Percentiles rank a stretch among this genome's conserved stretches.
These are phyloP conservation scores for Lactifluus piperatus DNA, from an alignment of 768 basidiomycete species.

Conservation along the genomic window DNA sequence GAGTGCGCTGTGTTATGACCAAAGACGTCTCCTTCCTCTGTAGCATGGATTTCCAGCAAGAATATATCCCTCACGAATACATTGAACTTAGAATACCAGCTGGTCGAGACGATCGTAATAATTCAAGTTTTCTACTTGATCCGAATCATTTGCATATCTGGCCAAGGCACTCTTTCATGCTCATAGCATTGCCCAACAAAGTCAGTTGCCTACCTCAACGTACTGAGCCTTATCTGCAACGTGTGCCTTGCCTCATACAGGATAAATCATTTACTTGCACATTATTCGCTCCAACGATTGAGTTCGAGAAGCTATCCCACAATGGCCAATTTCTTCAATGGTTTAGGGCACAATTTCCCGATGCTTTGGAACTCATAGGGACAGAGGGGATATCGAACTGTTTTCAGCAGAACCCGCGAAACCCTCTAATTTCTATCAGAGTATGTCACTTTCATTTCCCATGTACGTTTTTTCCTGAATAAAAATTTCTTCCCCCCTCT, in stretches of 20 bases:
- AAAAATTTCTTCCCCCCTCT: background rate
- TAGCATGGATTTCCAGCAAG: slow-evolving; percentile 93
- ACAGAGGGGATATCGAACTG: slow-evolving; percentile 66
- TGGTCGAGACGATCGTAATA: slow-evolving; percentile 49
- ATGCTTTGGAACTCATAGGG: slow-evolving; percentile 81
- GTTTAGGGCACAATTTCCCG: slow-evolving; percentile 81
- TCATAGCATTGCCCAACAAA: slow-evolving; percentile 96
- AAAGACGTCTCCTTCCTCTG: background rate
- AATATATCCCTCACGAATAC: slow-evolving; percentile 94
- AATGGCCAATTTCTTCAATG: slow-evolving; percentile 53
- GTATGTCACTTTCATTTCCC: slow-evolving; percentile 38
- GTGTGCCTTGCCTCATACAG: slow-evolving; percentile 27
- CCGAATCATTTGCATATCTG: slow-evolving; percentile 97
- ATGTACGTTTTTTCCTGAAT: background rate
- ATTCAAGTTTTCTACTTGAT: slow-evolving; percentile 73
- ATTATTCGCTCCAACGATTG: slow-evolving; percentile 77
- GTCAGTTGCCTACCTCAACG: slow-evolving; percentile 40
- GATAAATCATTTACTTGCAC: slow-evolving; percentile 98
- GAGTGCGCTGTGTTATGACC: slow-evolving; percentile 23
- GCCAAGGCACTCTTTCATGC: slow-evolving; percentile 99
- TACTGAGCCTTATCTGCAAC: slow-evolving; percentile 15
- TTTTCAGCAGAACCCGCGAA: slow-evolving; percentile 79
- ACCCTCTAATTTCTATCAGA: slow-evolving; percentile 87
- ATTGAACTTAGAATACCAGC: slow-evolving; percentile 95
- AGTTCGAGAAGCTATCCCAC: slow-evolving; percentile 59